Evolutionary conservation across 768 basidiomycete genomes (phyloP).

Genomic region (Tricholoma bakamatsutake): DNA sequence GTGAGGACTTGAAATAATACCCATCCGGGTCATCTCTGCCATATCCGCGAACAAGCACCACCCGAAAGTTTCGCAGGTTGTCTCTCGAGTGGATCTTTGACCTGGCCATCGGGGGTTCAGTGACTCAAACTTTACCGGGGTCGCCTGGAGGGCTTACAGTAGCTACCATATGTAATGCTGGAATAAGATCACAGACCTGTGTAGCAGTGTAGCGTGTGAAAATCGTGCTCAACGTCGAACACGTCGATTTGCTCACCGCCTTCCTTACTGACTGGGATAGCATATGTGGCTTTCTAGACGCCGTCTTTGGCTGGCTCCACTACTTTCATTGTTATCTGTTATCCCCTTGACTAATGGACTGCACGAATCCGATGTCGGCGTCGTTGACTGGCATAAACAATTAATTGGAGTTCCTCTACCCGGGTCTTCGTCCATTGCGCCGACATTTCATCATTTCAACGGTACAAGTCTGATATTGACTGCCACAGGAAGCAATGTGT

Average conservation of each 20-base stretch:
- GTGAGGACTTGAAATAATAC: too few relatives aligned
- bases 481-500: constrained; percentile 68
- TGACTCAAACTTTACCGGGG: too few relatives aligned
- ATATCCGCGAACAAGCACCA: too few relatives aligned
- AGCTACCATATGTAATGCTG: too few relatives aligned
- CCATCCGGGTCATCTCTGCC: too few relatives aligned
- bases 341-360: constrained; percentile 36
- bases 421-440: constrained; percentile 44
- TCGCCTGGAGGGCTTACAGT: too few relatives aligned
- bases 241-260: not conserved
- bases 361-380: constrained; percentile 70
- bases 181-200: too few relatives aligned
- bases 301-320: not conserved
- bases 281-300: not conserved
- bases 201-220: too few relatives aligned
- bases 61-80: too few relatives aligned
- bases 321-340: not conserved
- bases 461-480: constrained; percentile 49
- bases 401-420: constrained; percentile 69
- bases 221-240: not conserved
- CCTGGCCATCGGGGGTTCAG: too few relatives aligned
- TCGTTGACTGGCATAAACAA: constrained; percentile 84
- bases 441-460: constrained; percentile 46
- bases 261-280: not conserved
- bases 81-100: too few relatives aligned